Base-by-base conservation (phyloP, 148 eudicot genomes). In the Diospyros kaki region DNA sequence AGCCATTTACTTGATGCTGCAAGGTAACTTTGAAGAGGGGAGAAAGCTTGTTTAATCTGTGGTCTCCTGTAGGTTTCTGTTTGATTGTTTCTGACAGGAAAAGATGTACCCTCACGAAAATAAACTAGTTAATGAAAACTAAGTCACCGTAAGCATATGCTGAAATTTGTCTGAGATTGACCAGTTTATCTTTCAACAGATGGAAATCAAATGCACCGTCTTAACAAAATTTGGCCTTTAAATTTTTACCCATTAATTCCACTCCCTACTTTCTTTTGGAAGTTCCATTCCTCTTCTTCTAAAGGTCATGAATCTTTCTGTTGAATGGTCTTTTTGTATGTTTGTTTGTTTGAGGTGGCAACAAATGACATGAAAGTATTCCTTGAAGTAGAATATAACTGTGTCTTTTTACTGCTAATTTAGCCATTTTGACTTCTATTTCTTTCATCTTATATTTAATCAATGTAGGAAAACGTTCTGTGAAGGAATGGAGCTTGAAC, bases 1-100 rank as follows among this genome's bases (percentile, higher is more conserved):
- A 89, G 84, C 73, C 78, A 79, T 83, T 83, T 94, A 83, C 85
- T 94, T 73, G 97, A 94, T 86, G 97, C 94, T 62, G 85, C 81
- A 74, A 85, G 98, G 98, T 94, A 87, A 69, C 66, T n/a, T 12
- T 45, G 6, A 18, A 43, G 18, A 66, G 15, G 39, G 15, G 4
- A 18, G 4, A 14, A 1, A 13, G 5, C 12, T 38, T 46, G 18
- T 38, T 42, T 39, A 9, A 9, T 65, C 8, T 46, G 1, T 55
- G 12, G 60, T 28, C 2, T 44, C 18, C 62, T 69, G 18, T 48
- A 11, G 43, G 41, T 54, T 43, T 17, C 70, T 45, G 60, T 12
- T 38, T 15, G 10, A 51, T 43, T 17, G 58, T 77, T 53, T 8
- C 53, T 40, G 18, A 13, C 13, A 59, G 44, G 42, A 48, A 11